phyloP scores from a whole-genome alignment of 73 alveolate species.

The Paramecium octaurelia region DNA sequence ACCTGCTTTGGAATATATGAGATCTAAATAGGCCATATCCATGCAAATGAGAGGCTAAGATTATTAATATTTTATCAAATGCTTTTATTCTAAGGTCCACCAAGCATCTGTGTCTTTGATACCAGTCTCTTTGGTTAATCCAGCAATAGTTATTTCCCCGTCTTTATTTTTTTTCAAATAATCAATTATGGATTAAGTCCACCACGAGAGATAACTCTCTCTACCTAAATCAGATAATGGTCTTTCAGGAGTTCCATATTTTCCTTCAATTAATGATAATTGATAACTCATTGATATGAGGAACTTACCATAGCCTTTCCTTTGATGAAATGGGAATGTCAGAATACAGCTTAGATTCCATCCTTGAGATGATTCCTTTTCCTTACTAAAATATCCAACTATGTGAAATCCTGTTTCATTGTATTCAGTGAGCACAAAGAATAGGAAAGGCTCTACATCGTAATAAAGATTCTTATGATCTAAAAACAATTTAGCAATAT shows the following conservation, averaged over 20 bases:
- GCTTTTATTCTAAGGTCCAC: constrained; percentile 86
- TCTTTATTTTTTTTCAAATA: constrained; percentile 72
- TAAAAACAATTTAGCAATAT: constrained; percentile 91
- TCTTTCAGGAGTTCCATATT: constrained; percentile 92
- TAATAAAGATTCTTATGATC: constrained; percentile 95
- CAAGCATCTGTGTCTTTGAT: constrained; percentile 81
- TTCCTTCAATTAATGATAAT: constrained; percentile 77
- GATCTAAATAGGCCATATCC: constrained; percentile 80
- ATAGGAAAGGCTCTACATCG: constrained; percentile 96
- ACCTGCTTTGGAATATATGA: constrained; percentile 86
- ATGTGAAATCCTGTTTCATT: constrained; percentile 90
- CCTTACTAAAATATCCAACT: constrained; percentile 96
- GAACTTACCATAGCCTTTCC: constrained; percentile 98
- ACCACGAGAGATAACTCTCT: constrained; percentile 85
- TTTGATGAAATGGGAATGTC: constrained; percentile 92
- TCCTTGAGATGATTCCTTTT: constrained; percentile 78
- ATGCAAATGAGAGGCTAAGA: constrained; percentile 83
- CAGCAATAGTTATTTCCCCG: constrained; percentile 72
- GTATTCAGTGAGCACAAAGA: constrained; percentile 91
- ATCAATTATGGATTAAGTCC: constrained; percentile 87
- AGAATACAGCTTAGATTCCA: constrained; percentile 94
- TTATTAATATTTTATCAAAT: constrained; percentile 83
- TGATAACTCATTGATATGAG: constrained; percentile 93
- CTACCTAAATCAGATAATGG: constrained; percentile 94
- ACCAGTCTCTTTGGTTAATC: constrained; percentile 79